Evolutionary conservation across 31 red algal genomes (phyloP).

Genomic region (Asparagopsis taxiformis): DNA sequence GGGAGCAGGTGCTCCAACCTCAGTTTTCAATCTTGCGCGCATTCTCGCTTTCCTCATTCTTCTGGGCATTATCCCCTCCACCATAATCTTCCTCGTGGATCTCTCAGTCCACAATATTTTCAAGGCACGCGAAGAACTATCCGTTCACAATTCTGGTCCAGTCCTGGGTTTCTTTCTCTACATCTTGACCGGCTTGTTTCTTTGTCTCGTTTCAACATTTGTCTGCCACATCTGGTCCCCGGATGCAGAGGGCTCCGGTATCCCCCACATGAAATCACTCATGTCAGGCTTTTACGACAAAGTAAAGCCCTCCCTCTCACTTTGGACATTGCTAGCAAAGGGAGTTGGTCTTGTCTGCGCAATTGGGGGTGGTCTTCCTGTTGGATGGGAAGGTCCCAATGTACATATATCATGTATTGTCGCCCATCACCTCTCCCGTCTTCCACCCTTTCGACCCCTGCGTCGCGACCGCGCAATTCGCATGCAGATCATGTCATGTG

Average conservation of each 20-base stretch:
- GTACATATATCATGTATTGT: slow-evolving; percentile 99
- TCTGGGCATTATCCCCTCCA: slow-evolving; percentile 91
- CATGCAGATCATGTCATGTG: slow-evolving; percentile 96
- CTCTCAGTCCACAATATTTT: slow-evolving; percentile 82
- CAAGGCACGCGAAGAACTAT: slow-evolving; percentile 60
- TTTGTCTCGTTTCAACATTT: slow-evolving; percentile 90
- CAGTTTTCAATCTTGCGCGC: slow-evolving; percentile 52
- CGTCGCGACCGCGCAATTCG: slow-evolving; percentile 84
- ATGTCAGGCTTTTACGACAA: slow-evolving; percentile 99
- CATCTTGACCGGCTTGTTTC: slow-evolving; percentile 56
- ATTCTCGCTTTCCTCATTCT: slow-evolving; percentile 81
- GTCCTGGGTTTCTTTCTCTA: slow-evolving; percentile 72
- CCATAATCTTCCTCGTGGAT: slow-evolving; percentile 94
- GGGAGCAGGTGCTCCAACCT: slow-evolving; percentile 50
- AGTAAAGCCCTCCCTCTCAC: slow-evolving; percentile 75
- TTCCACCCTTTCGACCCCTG: slow-evolving; percentile 85
- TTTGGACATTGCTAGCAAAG: slow-evolving; percentile 93
- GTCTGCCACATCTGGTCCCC: slow-evolving; percentile 74
- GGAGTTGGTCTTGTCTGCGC: slow-evolving; percentile 91
- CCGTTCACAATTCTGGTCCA: slow-evolving; percentile 16
- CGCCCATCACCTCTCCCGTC: slow-evolving; percentile 95
- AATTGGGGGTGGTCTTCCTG: slow-evolving; percentile 95
- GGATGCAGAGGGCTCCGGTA: slow-evolving; percentile 96
- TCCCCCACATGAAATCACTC: slow-evolving; percentile 98
- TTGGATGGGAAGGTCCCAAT: slow-evolving; percentile 99